phyloP scores from a whole-genome alignment of 352 stramenopile species.

The Ophiocytium majus region DNA sequence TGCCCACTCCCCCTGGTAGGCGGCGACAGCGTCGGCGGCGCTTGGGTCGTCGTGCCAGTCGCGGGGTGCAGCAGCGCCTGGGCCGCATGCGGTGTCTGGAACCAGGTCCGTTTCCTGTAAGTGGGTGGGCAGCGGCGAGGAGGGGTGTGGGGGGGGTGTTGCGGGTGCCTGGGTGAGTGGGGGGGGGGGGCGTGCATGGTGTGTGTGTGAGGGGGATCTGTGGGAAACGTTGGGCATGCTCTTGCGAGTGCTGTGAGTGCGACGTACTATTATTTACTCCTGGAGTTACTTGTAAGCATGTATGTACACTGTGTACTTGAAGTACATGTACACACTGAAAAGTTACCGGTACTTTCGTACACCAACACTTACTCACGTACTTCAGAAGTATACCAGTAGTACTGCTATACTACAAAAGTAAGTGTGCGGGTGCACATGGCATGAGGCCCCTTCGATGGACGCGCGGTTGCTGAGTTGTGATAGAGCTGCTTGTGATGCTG shows the following conservation, averaged over 20 bases:
- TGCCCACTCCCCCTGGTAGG: not conserved
- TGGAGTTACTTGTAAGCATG: too few relatives aligned
- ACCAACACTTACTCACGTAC: too few relatives aligned
- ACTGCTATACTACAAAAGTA: too few relatives aligned
- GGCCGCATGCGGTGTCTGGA: not conserved
- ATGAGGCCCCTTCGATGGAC: too few relatives aligned
- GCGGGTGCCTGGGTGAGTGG: not conserved
- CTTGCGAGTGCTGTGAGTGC: not conserved
- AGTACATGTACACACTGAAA: too few relatives aligned
- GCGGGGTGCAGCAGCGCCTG: not conserved
- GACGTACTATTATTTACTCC: not conserved
- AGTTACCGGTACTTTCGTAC: too few relatives aligned
- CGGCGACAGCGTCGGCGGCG: not conserved
- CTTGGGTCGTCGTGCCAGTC: not conserved
- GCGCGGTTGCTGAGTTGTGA: not conserved
- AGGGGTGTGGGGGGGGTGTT: not conserved
- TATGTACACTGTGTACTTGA: too few relatives aligned
- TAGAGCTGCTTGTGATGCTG: not conserved
- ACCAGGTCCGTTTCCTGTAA: not conserved
- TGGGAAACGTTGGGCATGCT: not conserved
- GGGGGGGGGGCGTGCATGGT: not conserved
- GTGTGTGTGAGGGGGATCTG: not conserved
- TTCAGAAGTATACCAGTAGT: too few relatives aligned
- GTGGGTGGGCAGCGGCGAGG: not conserved
- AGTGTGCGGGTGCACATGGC: too few relatives aligned